Evolutionary conservation across 768 basidiomycete species (phyloP).

Genomic region (Tylopilus balloui): DNA sequence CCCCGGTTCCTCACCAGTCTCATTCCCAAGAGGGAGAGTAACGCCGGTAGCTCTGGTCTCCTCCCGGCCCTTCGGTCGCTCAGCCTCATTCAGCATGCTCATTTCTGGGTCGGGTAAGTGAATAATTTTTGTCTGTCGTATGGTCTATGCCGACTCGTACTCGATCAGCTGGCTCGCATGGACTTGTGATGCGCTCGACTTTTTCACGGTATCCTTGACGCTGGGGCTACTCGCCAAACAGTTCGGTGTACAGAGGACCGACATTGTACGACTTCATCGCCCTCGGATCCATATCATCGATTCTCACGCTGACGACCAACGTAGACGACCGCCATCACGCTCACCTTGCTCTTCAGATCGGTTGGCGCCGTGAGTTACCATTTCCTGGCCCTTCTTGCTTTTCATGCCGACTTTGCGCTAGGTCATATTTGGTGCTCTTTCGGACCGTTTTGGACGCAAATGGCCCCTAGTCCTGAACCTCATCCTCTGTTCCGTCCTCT

Average conservation of each 20-base stretch:
- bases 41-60: constrained; percentile 31
- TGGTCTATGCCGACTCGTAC: background rate
- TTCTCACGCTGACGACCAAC: background rate
- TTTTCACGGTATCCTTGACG: constrained; percentile 71
- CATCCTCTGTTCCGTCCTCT: constrained; percentile 61
- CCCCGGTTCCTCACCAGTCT: constrained; percentile 43
- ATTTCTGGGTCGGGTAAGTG: constrained; percentile 54
- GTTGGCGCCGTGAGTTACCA: constrained; percentile 54
- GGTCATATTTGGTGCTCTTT: constrained; percentile 77
- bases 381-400: background rate
- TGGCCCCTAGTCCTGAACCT: constrained; percentile 86
- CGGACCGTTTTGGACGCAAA: constrained; percentile 88
- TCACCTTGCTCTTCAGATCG: constrained; percentile 89
- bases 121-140: background rate
- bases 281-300: background rate
- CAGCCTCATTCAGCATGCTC: constrained; percentile 51
- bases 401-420: constrained; percentile 8
- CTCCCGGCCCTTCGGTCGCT: constrained; percentile 41
- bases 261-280: constrained; percentile 36
- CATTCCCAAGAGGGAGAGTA: constrained; percentile 45
- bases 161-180: constrained; percentile 72
- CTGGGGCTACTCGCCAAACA: constrained; percentile 43
- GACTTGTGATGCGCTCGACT: constrained; percentile 85
- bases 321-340: constrained; percentile 77
- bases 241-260: constrained; percentile 39